Base-by-base conservation (phyloP, 2,329 filamentous ascomycete genomes). In the Myotisia sp. region DNA sequence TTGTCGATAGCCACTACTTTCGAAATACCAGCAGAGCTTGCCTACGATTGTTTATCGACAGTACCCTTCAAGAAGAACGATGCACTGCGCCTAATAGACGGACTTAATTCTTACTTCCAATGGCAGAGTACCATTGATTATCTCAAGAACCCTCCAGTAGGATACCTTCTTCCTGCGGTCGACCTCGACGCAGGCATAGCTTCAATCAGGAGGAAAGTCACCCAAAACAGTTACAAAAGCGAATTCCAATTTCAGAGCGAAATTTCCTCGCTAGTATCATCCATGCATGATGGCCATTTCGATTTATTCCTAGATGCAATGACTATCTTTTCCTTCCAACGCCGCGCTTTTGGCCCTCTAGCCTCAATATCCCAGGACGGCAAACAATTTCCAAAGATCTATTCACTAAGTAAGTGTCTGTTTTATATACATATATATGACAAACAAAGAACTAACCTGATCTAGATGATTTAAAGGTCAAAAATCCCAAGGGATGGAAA, bases 311-410 rank as follows among this genome's bases (percentile, higher is more conserved):
- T 50, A 3, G 45, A 44, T 12, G 43, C 46, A 8, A 19, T 41
- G 2, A 41, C 30, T 20, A 31, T 42, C 9, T 72, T 76, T 30
- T 53, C 59, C 5, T 71, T 65, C 45, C 54, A 64, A 9, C 68
- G 70, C 2, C 68, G 73, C 42, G 56, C 65, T 3, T 59, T 74
- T 44, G 62, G 59, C 5, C 59, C 67, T 6, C 54, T 79, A 1
- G 70, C 77, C 0, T 77, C 74, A 0, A 62, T 77, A 5, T 78
- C 73, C 2, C 43, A 55, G 3, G 72, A 79, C 47, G 74, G 74
- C n/a, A 50, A 59, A 12, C 62, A 67, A 34, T 48, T 73, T 7
- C 75, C 75, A 0, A 62, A 71, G 38, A 57, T 75, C 2, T 77
- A 71, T 22, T 29, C 36, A 14, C 39, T 26, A 16, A n/a, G 42